Percentiles rank a stretch among this genome's conserved stretches.
Conservation (phyloP, 257 asterid species). For the Handroanthus guayacan region DNA sequence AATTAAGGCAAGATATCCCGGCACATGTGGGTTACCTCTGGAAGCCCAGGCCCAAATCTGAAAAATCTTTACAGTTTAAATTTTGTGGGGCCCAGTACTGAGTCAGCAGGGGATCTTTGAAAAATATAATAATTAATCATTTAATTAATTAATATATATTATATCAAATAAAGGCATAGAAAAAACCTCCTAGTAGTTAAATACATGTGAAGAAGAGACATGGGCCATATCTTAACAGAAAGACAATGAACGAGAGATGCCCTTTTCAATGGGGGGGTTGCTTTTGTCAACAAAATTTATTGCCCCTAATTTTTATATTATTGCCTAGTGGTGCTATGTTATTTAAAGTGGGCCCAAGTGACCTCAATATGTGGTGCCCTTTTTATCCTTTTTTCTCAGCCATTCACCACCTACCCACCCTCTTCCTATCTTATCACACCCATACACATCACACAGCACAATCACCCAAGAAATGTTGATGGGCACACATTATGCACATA, state of each 20-base stretch:
- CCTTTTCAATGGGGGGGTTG: neutral
- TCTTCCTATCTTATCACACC: no score
- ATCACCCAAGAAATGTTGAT: no score
- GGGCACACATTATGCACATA: no score
- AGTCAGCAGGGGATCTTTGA: neutral
- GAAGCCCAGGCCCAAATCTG: neutral
- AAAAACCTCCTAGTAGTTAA: neutral
- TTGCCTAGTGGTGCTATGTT: no score
- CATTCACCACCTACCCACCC: neutral
- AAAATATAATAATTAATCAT: neutral
- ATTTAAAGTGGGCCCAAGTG: no score
- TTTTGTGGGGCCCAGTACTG: neutral
- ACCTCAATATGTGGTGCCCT: neutral
- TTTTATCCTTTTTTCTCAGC: neutral
- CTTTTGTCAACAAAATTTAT: slow-evolving; percentile 7
- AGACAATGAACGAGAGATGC: neutral
- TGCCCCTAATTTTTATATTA: neutral
- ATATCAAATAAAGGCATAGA: neutral
- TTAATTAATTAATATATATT: neutral
- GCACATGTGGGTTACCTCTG: neutral
- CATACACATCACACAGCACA: no score
- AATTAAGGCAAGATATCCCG: no score
- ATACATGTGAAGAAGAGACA: neutral
- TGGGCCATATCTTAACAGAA: slow-evolving; percentile 1
- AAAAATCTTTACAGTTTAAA: neutral